phyloP scores from a whole-genome alignment of 2,329 filamentous ascomycete genomes.

The Parasarocladium wereldwijsianum region DNA sequence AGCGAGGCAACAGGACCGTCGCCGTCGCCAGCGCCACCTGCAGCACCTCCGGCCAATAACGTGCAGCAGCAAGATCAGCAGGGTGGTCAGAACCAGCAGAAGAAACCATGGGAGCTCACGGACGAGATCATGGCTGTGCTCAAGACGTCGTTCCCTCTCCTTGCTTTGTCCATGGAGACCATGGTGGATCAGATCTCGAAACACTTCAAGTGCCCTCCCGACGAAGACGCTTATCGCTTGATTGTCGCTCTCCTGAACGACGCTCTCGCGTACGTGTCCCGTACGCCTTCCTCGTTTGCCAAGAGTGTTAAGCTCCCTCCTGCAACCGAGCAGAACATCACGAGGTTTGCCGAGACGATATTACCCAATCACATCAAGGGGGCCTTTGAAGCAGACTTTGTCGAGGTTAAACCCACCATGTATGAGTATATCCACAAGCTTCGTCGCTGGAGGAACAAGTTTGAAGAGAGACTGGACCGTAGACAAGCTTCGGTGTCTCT shows the following conservation, averaged over 20 bases:
- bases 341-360: slow-evolving; percentile 89
- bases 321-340: slow-evolving; percentile 92
- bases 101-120: slow-evolving; percentile 89
- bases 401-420: slow-evolving; percentile 90
- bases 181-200: slow-evolving; percentile 99
- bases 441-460: slow-evolving; percentile 90
- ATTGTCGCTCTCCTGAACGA: slow-evolving; percentile 98
- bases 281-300: slow-evolving; percentile 74
- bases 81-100: slow-evolving; percentile 29
- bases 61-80: slow-evolving; percentile 11
- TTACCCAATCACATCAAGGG: slow-evolving; percentile 88
- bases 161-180: slow-evolving; percentile 96
- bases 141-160: slow-evolving; percentile 90
- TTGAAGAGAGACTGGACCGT: slow-evolving; percentile 92
- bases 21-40: slow-evolving; percentile 8
- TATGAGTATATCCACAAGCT: slow-evolving; percentile 97
- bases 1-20: slow-evolving; percentile 1
- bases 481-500: slow-evolving; percentile 59
- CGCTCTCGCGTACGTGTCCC: slow-evolving; percentile 79
- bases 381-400: slow-evolving; percentile 96
- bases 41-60: slow-evolving; percentile 12
- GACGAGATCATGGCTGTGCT: slow-evolving; percentile 92
- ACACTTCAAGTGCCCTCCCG: slow-evolving; percentile 96
- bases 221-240: slow-evolving; percentile 92
- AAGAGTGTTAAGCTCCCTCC: slow-evolving; percentile 80